Evolutionary conservation across 352 stramenopile genomes (phyloP), one percentile per base, ranked within the genome.

Genomic region (Pythium volutum): DNA sequence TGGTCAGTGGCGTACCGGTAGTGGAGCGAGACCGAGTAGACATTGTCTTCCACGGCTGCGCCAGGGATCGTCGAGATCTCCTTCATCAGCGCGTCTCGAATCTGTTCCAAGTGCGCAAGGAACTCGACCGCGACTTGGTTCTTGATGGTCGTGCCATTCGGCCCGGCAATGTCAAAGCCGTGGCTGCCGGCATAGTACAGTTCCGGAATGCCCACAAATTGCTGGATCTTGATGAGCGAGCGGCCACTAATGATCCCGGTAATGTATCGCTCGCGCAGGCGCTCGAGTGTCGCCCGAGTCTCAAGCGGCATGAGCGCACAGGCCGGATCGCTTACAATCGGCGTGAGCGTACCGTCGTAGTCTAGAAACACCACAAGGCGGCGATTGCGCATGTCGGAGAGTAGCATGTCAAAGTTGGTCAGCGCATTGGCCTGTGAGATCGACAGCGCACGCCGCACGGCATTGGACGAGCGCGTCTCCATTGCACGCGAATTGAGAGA

Each of bases 131-230:
- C 84, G 18, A 94, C 82, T 66, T 91, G 80, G 73, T 93, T 93
- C 66, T 93, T 91, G 47, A 95, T 92, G 16, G 69, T 54, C 22
- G 81, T 93, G 31, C 75, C 82, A 45, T 90, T 74, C 9, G 84
- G 87, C 4, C 86, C 88, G 36, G 82, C 71, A 59, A 97, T 96
- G 63, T 97, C 88, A 57, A 96, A 97, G 14, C 89, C 89, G 55
- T 97, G 89, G 49, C 85, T 96, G 43, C 89, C 89, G 3, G 89
- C 89, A 54, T 96, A 97, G 59, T 96, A 95, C 38, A 97, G 63
- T 53, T 93, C 78, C 20, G 84, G 85, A 53, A 97, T 92, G 62
- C 73, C 71, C 25, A 97, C 88, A 55, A 97, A 96, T 52, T 89
- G 81, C 52, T 91, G 84, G 62, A 97, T 96, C 71, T 96, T 97